Percentiles rank a stretch among this genome's conserved stretches.
phyloP scores from a whole-genome alignment of 805 yeast species.

The Candida boleticola region DNA sequence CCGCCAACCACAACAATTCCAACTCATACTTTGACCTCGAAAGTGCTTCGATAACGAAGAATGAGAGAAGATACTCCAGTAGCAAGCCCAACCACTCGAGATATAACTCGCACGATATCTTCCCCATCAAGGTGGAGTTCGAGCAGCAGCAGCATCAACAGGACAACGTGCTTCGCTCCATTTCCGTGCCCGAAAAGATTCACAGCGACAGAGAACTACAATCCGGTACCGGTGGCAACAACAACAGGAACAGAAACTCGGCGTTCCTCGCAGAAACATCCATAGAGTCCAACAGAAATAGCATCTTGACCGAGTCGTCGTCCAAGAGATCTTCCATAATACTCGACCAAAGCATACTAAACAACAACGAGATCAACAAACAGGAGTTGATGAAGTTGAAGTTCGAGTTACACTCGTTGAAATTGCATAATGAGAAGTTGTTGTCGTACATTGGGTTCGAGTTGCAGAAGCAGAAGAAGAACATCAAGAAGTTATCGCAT shows the following conservation, averaged over 20 bases:
- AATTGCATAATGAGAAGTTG: slow-evolving; percentile 54
- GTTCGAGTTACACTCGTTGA: slow-evolving; percentile 53
- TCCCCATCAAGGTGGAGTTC: slow-evolving; percentile 44
- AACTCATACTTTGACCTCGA: slow-evolving; percentile 18
- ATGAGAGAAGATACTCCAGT: slow-evolving; percentile 25
- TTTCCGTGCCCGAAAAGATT: slow-evolving; percentile 28
- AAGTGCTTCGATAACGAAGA: slow-evolving; percentile 9
- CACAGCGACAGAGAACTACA: slow-evolving; percentile 5
- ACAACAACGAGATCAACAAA: slow-evolving; percentile 26
- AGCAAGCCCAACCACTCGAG: slow-evolving; percentile 35
- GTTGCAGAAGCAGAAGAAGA: slow-evolving; percentile 47
- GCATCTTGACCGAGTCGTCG: slow-evolving; percentile 19
- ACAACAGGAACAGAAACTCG: slow-evolving; percentile 13
- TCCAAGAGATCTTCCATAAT: slow-evolving; percentile 32
- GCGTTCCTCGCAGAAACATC: slow-evolving; percentile 26
- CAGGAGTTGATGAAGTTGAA: slow-evolving; percentile 51
- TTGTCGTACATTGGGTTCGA: slow-evolving; percentile 57
- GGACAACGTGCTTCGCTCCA: slow-evolving; percentile 14
- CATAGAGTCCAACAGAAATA: slow-evolving; percentile 22
- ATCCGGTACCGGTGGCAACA: slow-evolving; percentile 11
- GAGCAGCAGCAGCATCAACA: slow-evolving; percentile 22
- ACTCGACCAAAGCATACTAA: slow-evolving; percentile 17
- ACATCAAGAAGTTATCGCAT: slow-evolving; percentile 37
- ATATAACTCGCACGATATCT: slow-evolving; percentile 41
- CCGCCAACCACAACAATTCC: slow-evolving; percentile 15